Evolutionary conservation across 176 grass and related monocot species (phyloP).

Genomic region (Coix lacrymajobi): DNA sequence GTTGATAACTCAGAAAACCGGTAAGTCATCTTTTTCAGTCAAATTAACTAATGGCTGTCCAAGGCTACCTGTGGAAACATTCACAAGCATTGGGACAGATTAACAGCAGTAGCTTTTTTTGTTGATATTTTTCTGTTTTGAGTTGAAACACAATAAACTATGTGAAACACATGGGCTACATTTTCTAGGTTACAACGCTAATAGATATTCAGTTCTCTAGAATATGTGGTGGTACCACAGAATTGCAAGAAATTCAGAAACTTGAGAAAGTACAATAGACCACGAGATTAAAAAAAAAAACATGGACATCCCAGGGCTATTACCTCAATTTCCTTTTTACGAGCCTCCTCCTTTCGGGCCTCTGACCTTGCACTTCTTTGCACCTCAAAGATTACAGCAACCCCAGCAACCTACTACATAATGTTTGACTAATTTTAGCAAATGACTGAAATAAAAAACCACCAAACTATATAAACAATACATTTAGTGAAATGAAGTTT

Average conservation of each 20-base stretch:
- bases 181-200: not conserved
- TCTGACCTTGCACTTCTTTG: slow-evolving; percentile 78
- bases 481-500: not conserved
- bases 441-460: not conserved
- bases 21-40: not conserved
- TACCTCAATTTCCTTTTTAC: slow-evolving; percentile 65
- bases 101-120: not conserved
- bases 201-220: not conserved
- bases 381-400: slow-evolving; percentile 64
- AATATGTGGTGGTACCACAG: not conserved
- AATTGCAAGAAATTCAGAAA: not conserved
- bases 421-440: slow-evolving; percentile 10
- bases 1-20: not conserved
- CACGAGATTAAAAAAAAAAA: not conserved
- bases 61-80: not conserved
- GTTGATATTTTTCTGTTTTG: not conserved
- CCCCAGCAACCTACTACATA: slow-evolving; percentile 59
- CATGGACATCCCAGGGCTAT: not conserved
- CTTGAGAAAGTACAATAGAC: not conserved
- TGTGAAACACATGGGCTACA: not conserved
- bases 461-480: slow-evolving; percentile 6
- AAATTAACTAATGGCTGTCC: not conserved
- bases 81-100: not conserved
- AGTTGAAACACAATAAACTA: not conserved
- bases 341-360: slow-evolving; percentile 53